Base-by-base conservation (phyloP, 1,139 yeast species). In the Candida sp. region DNA sequence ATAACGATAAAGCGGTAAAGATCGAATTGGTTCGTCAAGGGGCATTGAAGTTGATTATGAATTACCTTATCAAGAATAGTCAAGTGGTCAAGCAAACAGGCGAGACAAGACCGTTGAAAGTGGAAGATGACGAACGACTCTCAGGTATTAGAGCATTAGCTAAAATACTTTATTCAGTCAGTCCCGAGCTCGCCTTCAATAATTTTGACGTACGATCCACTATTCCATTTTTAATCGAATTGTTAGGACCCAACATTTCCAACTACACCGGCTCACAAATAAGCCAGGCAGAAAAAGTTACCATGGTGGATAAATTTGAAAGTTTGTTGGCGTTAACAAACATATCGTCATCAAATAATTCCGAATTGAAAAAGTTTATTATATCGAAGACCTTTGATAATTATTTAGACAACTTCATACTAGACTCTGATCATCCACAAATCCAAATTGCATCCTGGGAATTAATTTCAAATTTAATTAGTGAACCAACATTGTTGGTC, bases 401-500 rank as follows among this genome's bases (percentile, higher is more conserved):
- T 40, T 67, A 65, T 45, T 51, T 62, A 39, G 66, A 66, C 21
- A 64, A 68, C 41, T 61, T 75, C 40, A 63, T 77, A 7, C 50
- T 75, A 1, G 75, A 70, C n/a, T 48, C 65, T 2, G 69, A 76
- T 43, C 49, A 50, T 5, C 57, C 63, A 25, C 49, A 64, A 41
- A 58, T 79, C 8, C 81, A 77, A 46, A 59, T 62, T 41, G 71
- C 79, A 0, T 49, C 74, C 0, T 68, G 82, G 68, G 82, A 79
- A 49, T 59, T 78, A 35, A 52, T 79, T 4, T 64, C 75, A 15
- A 79, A 79, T 52, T 54, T 80, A 35, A 67, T 75, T 4, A 49
- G 56, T 22, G 68, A 68, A 36, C 83, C 84, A 0, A 40, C 57
- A 2, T 60, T 80, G 54, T 57, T 75, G 35, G 77, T 71, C 3